Evolutionary conservation across 495 filamentous ascomycete species (phyloP).

Genomic region (Geopyxis carbonaria): DNA sequence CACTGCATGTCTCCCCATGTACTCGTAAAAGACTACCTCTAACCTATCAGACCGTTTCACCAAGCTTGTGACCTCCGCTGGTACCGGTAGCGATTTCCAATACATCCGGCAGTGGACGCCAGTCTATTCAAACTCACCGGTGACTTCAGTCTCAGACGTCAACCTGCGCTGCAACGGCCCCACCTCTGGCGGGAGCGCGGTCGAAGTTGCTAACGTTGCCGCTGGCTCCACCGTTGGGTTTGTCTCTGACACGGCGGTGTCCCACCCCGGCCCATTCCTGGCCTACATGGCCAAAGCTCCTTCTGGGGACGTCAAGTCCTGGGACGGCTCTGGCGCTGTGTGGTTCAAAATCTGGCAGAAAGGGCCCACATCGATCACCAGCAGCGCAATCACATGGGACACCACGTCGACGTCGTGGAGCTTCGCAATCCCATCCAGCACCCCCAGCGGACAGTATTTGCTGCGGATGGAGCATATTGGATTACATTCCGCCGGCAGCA

Average conservation of each 20-base stretch:
- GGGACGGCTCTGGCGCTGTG: slow-evolving; percentile 20
- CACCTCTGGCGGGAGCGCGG: slow-evolving; percentile 32
- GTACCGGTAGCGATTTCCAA: slow-evolving; percentile 32
- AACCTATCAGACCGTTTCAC: slow-evolving; percentile 35
- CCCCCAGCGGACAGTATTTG: slow-evolving; percentile 38
- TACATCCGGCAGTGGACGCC: slow-evolving; percentile 39
- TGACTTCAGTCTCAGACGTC: slow-evolving; percentile 33
- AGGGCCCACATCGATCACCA: slow-evolving; percentile 8
- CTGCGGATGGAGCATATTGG: slow-evolving; percentile 40
- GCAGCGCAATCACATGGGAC: background rate
- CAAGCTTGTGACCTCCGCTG: slow-evolving; percentile 30
- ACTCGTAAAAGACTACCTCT: too few relatives aligned
- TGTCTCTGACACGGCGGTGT: slow-evolving; percentile 7
- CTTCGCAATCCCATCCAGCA: slow-evolving; percentile 33
- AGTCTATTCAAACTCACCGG: slow-evolving; percentile 42
- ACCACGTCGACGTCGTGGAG: slow-evolving; percentile 5
- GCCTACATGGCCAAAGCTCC: slow-evolving; percentile 21
- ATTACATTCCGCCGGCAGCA: slow-evolving; percentile 27
- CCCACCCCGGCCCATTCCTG: slow-evolving; percentile 14
- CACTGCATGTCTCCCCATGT: too few relatives aligned
- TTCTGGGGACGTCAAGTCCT: slow-evolving; percentile 2
- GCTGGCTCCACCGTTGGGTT: slow-evolving; percentile 33
- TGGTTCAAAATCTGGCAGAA: slow-evolving; percentile 27
- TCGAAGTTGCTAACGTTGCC: slow-evolving; percentile 31
- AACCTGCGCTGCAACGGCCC: slow-evolving; percentile 45